Percentiles rank a stretch among this genome's conserved stretches.
Conservation (phyloP, 345 rosid species). For the Populus davidiana region DNA sequence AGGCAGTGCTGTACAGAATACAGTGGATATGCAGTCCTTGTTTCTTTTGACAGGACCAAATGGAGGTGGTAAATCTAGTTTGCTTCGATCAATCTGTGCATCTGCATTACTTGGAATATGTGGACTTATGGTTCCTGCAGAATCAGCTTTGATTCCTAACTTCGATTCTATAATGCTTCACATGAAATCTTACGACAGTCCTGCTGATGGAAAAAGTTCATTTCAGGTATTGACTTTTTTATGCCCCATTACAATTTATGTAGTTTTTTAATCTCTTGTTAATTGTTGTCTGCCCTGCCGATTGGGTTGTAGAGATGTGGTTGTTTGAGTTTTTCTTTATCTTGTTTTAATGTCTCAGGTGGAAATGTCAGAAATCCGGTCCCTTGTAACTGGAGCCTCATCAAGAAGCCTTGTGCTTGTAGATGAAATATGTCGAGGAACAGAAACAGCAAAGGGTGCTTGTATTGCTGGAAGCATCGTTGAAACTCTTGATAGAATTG, state of each 20-base stretch:
- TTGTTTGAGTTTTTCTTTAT: neutral
- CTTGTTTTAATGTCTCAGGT: constrained; percentile 46
- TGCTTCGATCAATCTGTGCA: constrained; percentile 92
- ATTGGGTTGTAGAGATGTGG: neutral
- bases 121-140: constrained; percentile 94
- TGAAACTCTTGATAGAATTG: constrained; percentile 69
- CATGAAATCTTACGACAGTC: constrained; percentile 97
- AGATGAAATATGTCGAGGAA: constrained; percentile 96
- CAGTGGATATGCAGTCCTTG: constrained; percentile 79
- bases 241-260: neutral
- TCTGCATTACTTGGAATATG: constrained; percentile 88
- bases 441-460: constrained; percentile 93
- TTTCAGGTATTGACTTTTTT: constrained; percentile 62
- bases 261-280: neutral
- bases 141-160: constrained; percentile 78
- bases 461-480: constrained; percentile 95
- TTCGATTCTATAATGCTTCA: constrained; percentile 95
- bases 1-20: constrained; percentile 78
- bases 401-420: constrained; percentile 88
- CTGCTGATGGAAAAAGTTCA: constrained; percentile 95
- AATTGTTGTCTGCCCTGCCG: neutral
- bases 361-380: constrained; percentile 92
- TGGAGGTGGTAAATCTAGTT: constrained; percentile 98
- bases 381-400: constrained; percentile 62
- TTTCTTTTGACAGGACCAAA: constrained; percentile 94